Percentiles rank a stretch among this genome's conserved stretches.
Evolutionary conservation across 352 stramenopile genomes (phyloP).

Genomic region (Phytophthora boehmeriae): DNA sequence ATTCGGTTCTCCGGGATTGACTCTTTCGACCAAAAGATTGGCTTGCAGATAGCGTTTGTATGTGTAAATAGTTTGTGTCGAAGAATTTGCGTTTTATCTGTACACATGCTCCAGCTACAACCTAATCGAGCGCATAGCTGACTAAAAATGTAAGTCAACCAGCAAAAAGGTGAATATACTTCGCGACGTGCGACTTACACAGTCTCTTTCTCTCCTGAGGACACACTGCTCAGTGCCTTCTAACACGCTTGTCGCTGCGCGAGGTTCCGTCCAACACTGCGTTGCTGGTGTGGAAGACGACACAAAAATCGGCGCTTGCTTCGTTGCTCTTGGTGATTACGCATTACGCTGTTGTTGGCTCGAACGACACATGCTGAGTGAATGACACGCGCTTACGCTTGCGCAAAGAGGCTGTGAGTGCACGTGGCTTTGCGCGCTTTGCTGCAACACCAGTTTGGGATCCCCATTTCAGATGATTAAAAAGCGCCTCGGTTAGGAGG

Average conservation of each 20-base stretch:
- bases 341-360: slow-evolving; percentile 34
- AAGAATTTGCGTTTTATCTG: too few species aligned
- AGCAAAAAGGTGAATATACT: slow-evolving; percentile 12
- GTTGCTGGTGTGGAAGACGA: background rate
- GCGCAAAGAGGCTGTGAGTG: slow-evolving; percentile 60
- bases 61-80: slow-evolving; percentile 1
- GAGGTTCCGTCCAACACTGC: background rate
- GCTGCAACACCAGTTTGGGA: slow-evolving; percentile 62
- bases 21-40: slow-evolving; percentile 5
- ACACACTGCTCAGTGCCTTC: slow-evolving; percentile 6
- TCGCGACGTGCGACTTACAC: slow-evolving; percentile 19
- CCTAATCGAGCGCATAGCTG: background rate
- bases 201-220: slow-evolving; percentile 23
- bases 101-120: too few species aligned
- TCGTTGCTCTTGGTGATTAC: background rate
- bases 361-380: slow-evolving; percentile 88
- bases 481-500: slow-evolving; percentile 82
- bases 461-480: slow-evolving; percentile 88
- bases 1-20: background rate
- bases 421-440: slow-evolving; percentile 68
- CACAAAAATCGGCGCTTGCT: background rate
- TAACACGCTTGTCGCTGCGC: background rate
- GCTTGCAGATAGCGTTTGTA: background rate
- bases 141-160: slow-evolving; percentile 3
- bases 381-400: slow-evolving; percentile 91